Evolutionary conservation across 805 yeast species (phyloP), one percentile per base, ranked within the genome.

Genomic region (Yarrowia yakushimensis): DNA sequence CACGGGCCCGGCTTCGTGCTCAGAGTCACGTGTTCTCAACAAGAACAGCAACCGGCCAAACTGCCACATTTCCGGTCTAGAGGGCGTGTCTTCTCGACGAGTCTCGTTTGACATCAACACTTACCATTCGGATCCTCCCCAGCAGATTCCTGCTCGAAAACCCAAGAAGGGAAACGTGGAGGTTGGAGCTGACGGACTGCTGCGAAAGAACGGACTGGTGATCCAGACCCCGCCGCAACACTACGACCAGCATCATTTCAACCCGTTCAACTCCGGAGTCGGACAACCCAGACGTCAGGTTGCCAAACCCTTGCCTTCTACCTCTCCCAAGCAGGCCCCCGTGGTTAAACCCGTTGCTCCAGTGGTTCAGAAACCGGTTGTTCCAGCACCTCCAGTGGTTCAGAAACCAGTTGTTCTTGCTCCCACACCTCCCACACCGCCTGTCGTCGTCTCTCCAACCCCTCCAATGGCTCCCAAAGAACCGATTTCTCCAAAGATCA

Each of bases 141-240:
- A 92, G 70, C 97, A 91, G 71, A 88, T 92, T 65, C 97, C 97
- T 1, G 87, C 96, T 1, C 77, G 96, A 69, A 81, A 80, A 64
- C 97, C 97, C 7, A 79, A 86, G 66, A 80, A 81, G 67, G 97
- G 97, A 8, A 87, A 90, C 69, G 91, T 86, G 22, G 78, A 71
- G 54, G 70, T 75, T 64, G 60, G 65, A 12, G 63, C 68, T 13
- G 65, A 63, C 22, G 77, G 77, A 23, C 67, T 69, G 46, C 63
- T 61, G 22, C 27, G 59, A 2, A 60, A 41, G 33, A 50, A 63
- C 20, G 61, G 61, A 4, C 2, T 55, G 15, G 22, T 55, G 9
- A 55, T 55, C 30, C 61, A 55, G 17, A 8, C 46, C 1, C 43
- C 59, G 4, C 43, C 59, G 3, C 36, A 34, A 13, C 22, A 18